Base-by-base conservation (phyloP, 768 basidiomycete species). In the Naganishia antarctica region DNA sequence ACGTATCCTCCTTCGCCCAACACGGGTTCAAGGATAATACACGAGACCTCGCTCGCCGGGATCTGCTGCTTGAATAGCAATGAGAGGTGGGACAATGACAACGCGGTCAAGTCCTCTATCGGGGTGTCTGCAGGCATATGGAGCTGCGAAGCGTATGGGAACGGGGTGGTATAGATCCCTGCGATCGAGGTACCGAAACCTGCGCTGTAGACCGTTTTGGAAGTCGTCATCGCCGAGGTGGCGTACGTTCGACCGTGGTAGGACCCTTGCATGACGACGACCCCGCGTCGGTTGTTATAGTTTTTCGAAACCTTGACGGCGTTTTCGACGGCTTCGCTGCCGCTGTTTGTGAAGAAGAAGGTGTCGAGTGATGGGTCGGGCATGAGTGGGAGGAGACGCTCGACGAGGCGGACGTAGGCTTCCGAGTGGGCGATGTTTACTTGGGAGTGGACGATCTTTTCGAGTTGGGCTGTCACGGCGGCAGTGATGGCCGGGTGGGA, bases 341-440 rank as follows among this genome's bases (percentile, higher is more conserved):
- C 94, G 1, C 91, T 93, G 80, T 90, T 97, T 88, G 89, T 90
- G 79, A 96, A 90, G 83, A 92, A 96, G 83, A 97, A 97, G 26
- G 90, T 90, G 76, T 94, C 88, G 32, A 98, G 82, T 0, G 91
- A 92, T 0, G 86, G 82, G 78, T 93, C 80, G 1, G 93, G 93
- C 91, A 98, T 92, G 64, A 88, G 79, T 0, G 91, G 89, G 13
- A 94, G 79, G 7, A 97, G 82, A 61, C 83, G 83, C 76, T 94
- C 84, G 72, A 97, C 87, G 70, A 97, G 87, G 53, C 85, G 82
- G 21, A 96, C 82, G 78, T 94, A 91, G 0, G 91, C 90, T 68
- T 83, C 84, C 70, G 90, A 86, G 81, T 90, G 88, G 5, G 86
- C 88, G 71, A 96, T 90, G 80, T 88, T 89, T 78, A 89, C 64